A percentile compares a stretch with the other conserved stretches of the same genome.
Conservation (phyloP, 1,284 basidiomycete genomes). For the Athelia psychrophila region DNA sequence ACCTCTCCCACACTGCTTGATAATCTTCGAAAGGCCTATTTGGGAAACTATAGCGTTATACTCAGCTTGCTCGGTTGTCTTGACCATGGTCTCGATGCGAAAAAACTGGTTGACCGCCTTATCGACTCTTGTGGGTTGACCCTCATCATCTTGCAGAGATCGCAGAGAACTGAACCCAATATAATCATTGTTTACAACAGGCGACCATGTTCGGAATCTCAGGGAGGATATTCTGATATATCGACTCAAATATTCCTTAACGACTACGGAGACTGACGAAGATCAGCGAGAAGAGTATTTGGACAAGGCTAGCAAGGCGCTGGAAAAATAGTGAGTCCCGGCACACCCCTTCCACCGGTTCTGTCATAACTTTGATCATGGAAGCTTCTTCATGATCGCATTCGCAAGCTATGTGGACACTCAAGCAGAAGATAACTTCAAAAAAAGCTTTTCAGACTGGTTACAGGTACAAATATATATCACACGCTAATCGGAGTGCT, state of each 20-base stretch:
- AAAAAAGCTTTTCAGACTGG: slow-evolving; percentile 84
- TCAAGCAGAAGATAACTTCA: slow-evolving; percentile 58
- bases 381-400: slow-evolving; percentile 90
- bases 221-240: slow-evolving; percentile 86
- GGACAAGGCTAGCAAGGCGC: slow-evolving; percentile 61
- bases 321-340: slow-evolving; percentile 75
- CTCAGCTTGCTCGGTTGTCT: slow-evolving; percentile 87
- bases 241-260: slow-evolving; percentile 83
- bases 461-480: slow-evolving; percentile 66
- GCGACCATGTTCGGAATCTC: slow-evolving; percentile 87
- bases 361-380: too few species aligned
- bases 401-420: slow-evolving; percentile 89
- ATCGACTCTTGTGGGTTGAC: slow-evolving; percentile 83
- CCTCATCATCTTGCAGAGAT: background rate
- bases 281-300: slow-evolving; percentile 55
- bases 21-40: slow-evolving; percentile 80
- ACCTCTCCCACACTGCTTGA: slow-evolving; percentile 79
- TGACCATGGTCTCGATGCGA: slow-evolving; percentile 79
- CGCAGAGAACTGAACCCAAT: background rate
- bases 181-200: too few species aligned
- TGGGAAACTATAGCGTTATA: slow-evolving; percentile 89
- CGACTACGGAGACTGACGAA: slow-evolving; percentile 60
- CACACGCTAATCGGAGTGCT: background rate
- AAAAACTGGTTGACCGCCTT: slow-evolving; percentile 84
- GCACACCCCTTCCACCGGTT: background rate